phyloP scores from a whole-genome alignment of 2,329 filamentous ascomycete species.

The Penicillium decumbens region DNA sequence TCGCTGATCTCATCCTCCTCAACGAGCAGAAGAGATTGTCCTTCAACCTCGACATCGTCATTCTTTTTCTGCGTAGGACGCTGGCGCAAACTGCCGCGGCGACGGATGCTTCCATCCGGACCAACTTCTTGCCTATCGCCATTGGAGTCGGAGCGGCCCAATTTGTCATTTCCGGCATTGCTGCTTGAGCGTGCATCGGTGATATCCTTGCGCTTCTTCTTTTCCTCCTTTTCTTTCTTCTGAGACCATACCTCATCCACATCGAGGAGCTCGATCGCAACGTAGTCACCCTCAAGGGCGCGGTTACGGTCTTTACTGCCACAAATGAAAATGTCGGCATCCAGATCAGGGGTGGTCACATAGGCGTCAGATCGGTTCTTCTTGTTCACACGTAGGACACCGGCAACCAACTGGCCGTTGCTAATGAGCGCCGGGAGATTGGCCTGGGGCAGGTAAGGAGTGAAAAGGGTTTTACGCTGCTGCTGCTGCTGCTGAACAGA shows the following conservation, averaged over 20 bases:
- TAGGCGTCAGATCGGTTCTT: slow-evolving; percentile 99
- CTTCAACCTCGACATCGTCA: slow-evolving; percentile 97
- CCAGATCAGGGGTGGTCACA: slow-evolving; percentile 87
- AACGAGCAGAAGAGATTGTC: slow-evolving; percentile 90
- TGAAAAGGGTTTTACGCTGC: slow-evolving; percentile 97
- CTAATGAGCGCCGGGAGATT: slow-evolving; percentile 83
- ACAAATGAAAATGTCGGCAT: slow-evolving; percentile 98
- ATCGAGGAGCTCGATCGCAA: slow-evolving; percentile 91
- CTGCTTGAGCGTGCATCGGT: slow-evolving; percentile 80
- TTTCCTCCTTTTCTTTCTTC: slow-evolving; percentile 99
- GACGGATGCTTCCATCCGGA: slow-evolving; percentile 78
- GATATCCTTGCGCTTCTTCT: slow-evolving; percentile 99
- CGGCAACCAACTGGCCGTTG: slow-evolving; percentile 90
- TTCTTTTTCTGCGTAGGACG: slow-evolving; percentile 99
- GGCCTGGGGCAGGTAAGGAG: slow-evolving; percentile 92
- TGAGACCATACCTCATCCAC: slow-evolving; percentile 98
- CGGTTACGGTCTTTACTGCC: slow-evolving; percentile 98
- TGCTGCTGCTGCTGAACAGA: slow-evolving; percentile 63
- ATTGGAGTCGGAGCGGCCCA: slow-evolving; percentile 55
- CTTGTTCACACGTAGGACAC: slow-evolving; percentile 97
- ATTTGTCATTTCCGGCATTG: slow-evolving; percentile 64
- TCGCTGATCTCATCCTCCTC: slow-evolving; percentile 99
- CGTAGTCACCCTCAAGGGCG: slow-evolving; percentile 90
- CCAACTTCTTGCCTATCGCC: slow-evolving; percentile 59
- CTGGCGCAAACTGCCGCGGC: slow-evolving; percentile 91